Percentiles rank a stretch among this genome's conserved stretches.
Conservation (phyloP, 352 stramenopile species). For the Globisporangium polare region DNA sequence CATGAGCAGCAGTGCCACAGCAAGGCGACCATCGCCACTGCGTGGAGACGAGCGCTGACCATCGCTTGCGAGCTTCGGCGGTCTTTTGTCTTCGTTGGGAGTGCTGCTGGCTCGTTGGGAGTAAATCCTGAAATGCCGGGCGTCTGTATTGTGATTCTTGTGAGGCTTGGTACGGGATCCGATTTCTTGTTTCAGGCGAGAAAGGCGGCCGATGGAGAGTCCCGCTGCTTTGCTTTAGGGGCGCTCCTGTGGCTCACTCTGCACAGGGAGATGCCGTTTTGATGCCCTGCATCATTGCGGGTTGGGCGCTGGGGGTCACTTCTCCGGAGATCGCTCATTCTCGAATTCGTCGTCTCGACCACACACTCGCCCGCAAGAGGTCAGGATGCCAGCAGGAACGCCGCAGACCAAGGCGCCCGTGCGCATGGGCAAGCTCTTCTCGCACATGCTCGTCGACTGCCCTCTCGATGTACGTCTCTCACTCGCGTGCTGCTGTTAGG, state of each 20-base stretch:
- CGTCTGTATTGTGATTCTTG: background rate
- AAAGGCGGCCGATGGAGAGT: background rate
- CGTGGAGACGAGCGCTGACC: background rate
- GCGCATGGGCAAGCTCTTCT: constrained; percentile 68
- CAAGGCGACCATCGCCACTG: background rate
- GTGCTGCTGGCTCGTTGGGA: background rate
- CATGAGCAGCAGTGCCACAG: constrained; percentile 5
- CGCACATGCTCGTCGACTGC: constrained; percentile 62
- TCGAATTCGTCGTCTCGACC: constrained; percentile 10
- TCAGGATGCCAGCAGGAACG: constrained; percentile 8
- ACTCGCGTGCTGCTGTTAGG: background rate
- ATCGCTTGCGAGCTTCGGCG: background rate
- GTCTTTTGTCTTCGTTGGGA: background rate
- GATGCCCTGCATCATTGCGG: background rate
- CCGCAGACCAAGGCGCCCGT: constrained; percentile 26
- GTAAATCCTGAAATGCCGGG: background rate
- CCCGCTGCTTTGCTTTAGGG: background rate
- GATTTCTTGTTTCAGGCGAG: background rate
- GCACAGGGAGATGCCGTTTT: background rate
- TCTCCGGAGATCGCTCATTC: constrained; percentile 1
- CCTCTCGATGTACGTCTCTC: constrained; percentile 45
- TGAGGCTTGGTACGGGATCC: background rate
- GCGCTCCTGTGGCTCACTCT: background rate
- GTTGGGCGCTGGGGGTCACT: too few relatives aligned
- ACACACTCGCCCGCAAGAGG: background rate